Conservation (phyloP, 176 grass and related monocot species). For the Leersia perrieri region DNA sequence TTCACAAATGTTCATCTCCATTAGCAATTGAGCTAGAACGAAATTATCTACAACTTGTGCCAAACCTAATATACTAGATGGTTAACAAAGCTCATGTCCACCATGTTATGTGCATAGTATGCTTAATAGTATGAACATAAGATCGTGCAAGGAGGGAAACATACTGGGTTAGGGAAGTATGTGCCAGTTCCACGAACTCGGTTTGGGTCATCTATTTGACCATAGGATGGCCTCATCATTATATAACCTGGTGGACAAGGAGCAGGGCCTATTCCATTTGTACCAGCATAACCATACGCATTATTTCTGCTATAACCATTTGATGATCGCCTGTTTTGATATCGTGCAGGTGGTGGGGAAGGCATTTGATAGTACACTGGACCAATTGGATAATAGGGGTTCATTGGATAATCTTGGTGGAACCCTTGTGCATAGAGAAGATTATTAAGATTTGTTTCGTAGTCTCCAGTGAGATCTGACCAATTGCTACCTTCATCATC, state of each 20-base stretch:
- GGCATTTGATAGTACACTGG: slow-evolving; percentile 38
- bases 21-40: not conserved
- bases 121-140: slow-evolving; percentile 11
- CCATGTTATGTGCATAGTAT: not conserved
- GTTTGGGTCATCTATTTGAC: slow-evolving; percentile 50
- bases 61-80: not conserved
- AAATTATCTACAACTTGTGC: not conserved
- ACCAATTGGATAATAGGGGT: slow-evolving; percentile 34
- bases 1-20: not conserved
- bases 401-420: slow-evolving; percentile 34
- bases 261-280: slow-evolving; percentile 44
- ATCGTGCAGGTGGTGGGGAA: slow-evolving; percentile 37
- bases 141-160: slow-evolving; percentile 23
- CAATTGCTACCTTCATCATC: slow-evolving; percentile 43
- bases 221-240: slow-evolving; percentile 44
- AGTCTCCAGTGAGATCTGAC: slow-evolving; percentile 64
- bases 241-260: slow-evolving; percentile 56
- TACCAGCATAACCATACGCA: slow-evolving; percentile 44
- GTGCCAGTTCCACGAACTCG: slow-evolving; percentile 80
- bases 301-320: slow-evolving; percentile 50
- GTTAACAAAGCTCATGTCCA: not conserved
- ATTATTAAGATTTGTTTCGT: slow-evolving; percentile 41
- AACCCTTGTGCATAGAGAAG: slow-evolving; percentile 44
- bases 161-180: slow-evolving; percentile 76
- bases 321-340: slow-evolving; percentile 52